phyloP scores from a whole-genome alignment of 148 eudicot genomes.

The Diospyros kaki region DNA sequence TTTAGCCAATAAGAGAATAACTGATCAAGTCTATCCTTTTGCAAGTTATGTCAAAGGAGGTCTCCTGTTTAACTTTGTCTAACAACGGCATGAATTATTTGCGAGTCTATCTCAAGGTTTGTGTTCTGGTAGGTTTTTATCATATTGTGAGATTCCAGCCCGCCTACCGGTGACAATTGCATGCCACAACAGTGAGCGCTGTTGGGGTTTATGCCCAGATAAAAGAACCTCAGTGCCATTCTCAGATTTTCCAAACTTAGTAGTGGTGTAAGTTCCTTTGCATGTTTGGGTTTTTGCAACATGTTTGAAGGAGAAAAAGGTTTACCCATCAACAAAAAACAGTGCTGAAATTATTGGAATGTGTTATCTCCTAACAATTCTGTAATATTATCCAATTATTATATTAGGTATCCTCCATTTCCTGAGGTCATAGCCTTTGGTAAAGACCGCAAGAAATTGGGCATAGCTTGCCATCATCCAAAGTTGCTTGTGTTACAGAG shows the following conservation, averaged over 20 bases:
- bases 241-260: constrained; percentile 69
- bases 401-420: constrained; percentile 81
- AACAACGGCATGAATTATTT: background rate
- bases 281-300: constrained; percentile 6
- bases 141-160: constrained; percentile 69
- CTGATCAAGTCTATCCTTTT: background rate
- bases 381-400: constrained; percentile 18
- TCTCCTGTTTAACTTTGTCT: background rate
- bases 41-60: background rate
- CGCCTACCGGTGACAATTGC: constrained; percentile 77
- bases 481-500: constrained; percentile 80
- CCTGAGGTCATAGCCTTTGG: constrained; percentile 89
- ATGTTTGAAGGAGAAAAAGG: constrained; percentile 7
- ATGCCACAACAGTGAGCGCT: constrained; percentile 73
- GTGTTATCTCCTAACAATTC: constrained; percentile 11
- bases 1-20: too few species aligned
- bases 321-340: background rate
- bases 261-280: constrained; percentile 63
- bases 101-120: background rate
- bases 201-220: constrained; percentile 72
- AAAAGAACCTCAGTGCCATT: constrained; percentile 62
- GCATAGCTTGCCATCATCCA: constrained; percentile 96
- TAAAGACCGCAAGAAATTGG: constrained; percentile 61
- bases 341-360: constrained; percentile 8
- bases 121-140: constrained; percentile 61